Evolutionary conservation across 2,329 filamentous ascomycete species (phyloP).

Genomic region (Aspergillus piperis): DNA sequence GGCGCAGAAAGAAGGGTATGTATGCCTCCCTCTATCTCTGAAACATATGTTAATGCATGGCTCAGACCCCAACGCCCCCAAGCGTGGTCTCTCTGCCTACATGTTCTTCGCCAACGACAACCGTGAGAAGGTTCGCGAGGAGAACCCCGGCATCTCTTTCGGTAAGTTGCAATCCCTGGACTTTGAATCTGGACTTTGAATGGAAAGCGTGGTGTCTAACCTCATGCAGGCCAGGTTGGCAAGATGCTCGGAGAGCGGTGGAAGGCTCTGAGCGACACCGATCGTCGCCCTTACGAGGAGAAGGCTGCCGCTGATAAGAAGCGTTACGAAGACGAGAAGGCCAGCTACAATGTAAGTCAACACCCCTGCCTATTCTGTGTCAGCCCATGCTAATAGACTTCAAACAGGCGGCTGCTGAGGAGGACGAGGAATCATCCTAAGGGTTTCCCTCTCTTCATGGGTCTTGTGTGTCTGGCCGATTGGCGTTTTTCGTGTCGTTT

Average conservation of each 20-base stretch:
- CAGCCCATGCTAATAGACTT: constrained; percentile 11
- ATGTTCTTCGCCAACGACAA: constrained; percentile 99
- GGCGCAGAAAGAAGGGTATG: constrained; percentile 74
- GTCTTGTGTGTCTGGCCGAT: constrained; percentile 31
- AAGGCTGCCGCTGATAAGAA: constrained; percentile 98
- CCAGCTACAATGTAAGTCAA: constrained; percentile 77
- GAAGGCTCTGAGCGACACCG: constrained; percentile 94
- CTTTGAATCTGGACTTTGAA: background rate
- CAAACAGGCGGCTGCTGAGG: constrained; percentile 57
- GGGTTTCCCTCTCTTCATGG: constrained; percentile 19
- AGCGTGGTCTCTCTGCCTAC: constrained; percentile 98
- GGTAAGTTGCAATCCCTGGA: constrained; percentile 56
- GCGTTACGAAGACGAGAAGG: constrained; percentile 98
- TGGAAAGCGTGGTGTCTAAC: constrained; percentile 20
- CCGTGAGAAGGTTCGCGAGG: constrained; percentile 95
- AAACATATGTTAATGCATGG: constrained; percentile 19
- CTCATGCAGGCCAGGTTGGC: constrained; percentile 76
- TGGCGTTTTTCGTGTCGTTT: constrained; percentile 40
- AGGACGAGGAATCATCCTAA: constrained; percentile 54
- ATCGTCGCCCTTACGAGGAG: constrained; percentile 90
- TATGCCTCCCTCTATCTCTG: constrained; percentile 12
- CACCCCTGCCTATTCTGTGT: background rate
- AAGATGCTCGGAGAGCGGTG: constrained; percentile 98
- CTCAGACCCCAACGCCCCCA: constrained; percentile 92
- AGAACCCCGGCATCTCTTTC: constrained; percentile 97